These are phyloP conservation scores for Lepidium didymum DNA, from an alignment of 345 rosid species.

Conservation along the genomic window DNA sequence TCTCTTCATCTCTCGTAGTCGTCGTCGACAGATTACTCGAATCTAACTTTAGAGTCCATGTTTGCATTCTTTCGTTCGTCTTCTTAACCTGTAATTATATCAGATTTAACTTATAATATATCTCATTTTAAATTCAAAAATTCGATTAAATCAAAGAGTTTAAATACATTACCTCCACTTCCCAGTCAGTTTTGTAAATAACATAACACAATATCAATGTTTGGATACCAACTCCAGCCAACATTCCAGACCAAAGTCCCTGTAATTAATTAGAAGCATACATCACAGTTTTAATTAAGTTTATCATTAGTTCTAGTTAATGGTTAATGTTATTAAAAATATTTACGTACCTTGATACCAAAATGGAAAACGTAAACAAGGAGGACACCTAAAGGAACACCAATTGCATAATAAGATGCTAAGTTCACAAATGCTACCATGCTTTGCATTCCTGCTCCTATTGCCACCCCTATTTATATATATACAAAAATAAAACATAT, in stretches of 20 bases:
- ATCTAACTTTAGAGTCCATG: conserved; percentile 20
- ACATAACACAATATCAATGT: conserved; percentile 26
- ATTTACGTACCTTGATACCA: conserved; percentile 33
- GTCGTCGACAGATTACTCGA: not conserved
- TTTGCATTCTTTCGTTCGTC: conserved; percentile 26
- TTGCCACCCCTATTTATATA: conserved; percentile 35
- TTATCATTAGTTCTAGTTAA: not conserved
- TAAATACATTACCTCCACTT: conserved; percentile 26
- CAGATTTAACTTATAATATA: not conserved
- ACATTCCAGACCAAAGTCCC: conserved; percentile 48
- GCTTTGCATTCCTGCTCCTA: conserved; percentile 46
- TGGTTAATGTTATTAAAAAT: not conserved
- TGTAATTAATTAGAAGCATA: conserved; percentile 4
- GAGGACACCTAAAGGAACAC: conserved; percentile 38
- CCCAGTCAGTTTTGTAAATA: conserved; percentile 44
- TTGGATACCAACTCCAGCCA: conserved; percentile 33
- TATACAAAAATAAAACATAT: too few relatives aligned
- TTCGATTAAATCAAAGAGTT: not conserved
- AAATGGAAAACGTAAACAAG: conserved; percentile 28
- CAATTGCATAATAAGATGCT: conserved; percentile 42
- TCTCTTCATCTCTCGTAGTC: not conserved
- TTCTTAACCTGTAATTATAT: conserved; percentile 19
- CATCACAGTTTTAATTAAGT: not conserved
- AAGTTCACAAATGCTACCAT: conserved; percentile 40
- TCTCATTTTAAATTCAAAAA: not conserved